Evolutionary conservation across 768 basidiomycete species (phyloP), one percentile per base, ranked within the genome.

Genomic region (Rhizopogon vesiculosus): DNA sequence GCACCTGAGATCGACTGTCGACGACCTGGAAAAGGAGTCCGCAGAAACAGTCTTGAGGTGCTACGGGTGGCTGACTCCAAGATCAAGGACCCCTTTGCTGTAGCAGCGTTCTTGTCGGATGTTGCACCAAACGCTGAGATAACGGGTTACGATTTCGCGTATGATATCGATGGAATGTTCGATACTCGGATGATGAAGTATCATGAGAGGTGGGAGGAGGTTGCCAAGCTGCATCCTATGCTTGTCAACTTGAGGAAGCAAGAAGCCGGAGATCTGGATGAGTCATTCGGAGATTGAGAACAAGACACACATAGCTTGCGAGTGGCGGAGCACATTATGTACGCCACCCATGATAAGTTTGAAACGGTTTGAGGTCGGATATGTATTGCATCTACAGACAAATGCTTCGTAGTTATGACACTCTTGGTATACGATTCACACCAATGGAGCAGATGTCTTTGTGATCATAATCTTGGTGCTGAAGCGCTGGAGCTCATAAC

Each of bases 141-240:
- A 48, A 48, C 46, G 19, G 46, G 46, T 7, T 48, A 48, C 8
- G 46, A 48, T 19, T 19, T 48, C 13, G 33, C 3, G 13, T 35
- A 19, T 48, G 46, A 48, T 10, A 13, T 33, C 3, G 13, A 15
- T 22, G 19, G 7, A 3, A 48, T 19, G 7, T 35, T 48, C 13
- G 19, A 22, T 35, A 13, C 29, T 46, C 46, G 33, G 46, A 4
- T 35, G 46, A 15, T 22, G 33, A 41, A n/a, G 7, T 35, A 48
- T 48, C 46, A 19, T 13, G 46, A 48, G 46, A 48, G 46, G 18
- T 48, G 46, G 46, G 46, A 48, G 33, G 46, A 48, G 19, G 46
- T 48, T 35, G 19, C 46, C 2, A 35, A 15, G 8, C 19, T 48
- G 13, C 46, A 48, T 33, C 46, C 33, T 35, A 19, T 48, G 2